phyloP scores from a whole-genome alignment of 768 basidiomycete genomes.

The Pulveroboletus sp. region DNA sequence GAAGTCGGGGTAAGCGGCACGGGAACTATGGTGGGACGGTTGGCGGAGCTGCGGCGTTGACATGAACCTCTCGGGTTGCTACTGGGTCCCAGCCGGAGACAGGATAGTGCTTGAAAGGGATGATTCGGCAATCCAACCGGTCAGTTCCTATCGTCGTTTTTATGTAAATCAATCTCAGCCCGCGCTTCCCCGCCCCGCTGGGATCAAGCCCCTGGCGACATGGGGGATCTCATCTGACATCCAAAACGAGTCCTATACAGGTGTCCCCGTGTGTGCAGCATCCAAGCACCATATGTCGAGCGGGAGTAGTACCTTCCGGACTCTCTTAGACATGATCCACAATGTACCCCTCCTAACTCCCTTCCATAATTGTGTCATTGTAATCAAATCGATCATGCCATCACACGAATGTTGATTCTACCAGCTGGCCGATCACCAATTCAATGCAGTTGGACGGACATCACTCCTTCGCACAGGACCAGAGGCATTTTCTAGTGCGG shows the following conservation, averaged over 20 bases:
- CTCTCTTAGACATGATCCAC: background rate
- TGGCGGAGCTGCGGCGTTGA: constrained; percentile 18
- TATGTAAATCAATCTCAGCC: background rate
- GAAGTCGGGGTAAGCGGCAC: constrained; percentile 65
- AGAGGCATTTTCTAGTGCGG: background rate
- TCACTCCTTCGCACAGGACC: too few species aligned
- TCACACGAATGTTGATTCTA: background rate
- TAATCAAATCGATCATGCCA: too few species aligned
- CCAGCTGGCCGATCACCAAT: background rate
- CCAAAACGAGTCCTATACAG: background rate
- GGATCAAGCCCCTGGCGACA: constrained; percentile 5
- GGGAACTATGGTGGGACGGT: constrained; percentile 31
- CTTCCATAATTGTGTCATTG: background rate
- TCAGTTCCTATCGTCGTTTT: constrained; percentile 4
- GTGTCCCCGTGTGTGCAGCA: background rate
- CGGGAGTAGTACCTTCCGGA: background rate
- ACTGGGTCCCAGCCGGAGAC: too few species aligned
- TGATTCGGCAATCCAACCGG: constrained; percentile 14
- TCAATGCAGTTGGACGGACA: background rate
- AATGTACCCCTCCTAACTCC: constrained; percentile 6
- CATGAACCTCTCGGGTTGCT: constrained; percentile 19
- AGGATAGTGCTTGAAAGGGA: too few species aligned
- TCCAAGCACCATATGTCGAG: background rate
- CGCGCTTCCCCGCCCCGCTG: background rate
- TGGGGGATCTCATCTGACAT: background rate